Conservation (phyloP, 2,329 filamentous ascomycete genomes). For the Alternaria arborescens region DNA sequence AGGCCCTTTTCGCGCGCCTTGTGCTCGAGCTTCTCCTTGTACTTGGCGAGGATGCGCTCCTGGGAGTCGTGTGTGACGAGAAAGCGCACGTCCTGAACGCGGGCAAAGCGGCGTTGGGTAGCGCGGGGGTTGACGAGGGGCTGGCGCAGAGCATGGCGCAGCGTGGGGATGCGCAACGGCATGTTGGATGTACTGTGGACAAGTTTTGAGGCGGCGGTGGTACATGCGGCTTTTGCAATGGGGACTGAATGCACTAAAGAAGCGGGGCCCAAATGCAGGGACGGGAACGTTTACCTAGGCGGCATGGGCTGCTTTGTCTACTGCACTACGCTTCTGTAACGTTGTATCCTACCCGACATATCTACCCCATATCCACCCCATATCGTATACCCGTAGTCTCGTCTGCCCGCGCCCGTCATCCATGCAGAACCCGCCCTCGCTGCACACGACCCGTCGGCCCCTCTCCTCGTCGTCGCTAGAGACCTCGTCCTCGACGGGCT, state of each 20-base stretch:
- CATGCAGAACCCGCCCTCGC: background rate
- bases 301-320: background rate
- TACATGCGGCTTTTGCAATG: background rate
- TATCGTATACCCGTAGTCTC: background rate
- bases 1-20: constrained; percentile 81
- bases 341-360: background rate
- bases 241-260: background rate
- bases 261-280: background rate
- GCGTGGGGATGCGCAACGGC: constrained; percentile 38
- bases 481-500: constrained; percentile 1
- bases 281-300: background rate
- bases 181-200: constrained; percentile 8
- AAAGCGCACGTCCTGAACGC: constrained; percentile 91
- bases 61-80: constrained; percentile 78
- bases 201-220: background rate
- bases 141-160: constrained; percentile 45
- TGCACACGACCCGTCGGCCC: background rate
- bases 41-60: constrained; percentile 79
- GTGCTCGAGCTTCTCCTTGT: constrained; percentile 81
- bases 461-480: background rate
- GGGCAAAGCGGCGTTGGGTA: constrained; percentile 82
- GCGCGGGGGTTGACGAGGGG: constrained; percentile 39
- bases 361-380: background rate
- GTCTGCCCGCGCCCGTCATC: background rate
- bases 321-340: background rate